Base-by-base conservation (phyloP, 164 flowering plant genomes). In the Litsea cubeba region DNA sequence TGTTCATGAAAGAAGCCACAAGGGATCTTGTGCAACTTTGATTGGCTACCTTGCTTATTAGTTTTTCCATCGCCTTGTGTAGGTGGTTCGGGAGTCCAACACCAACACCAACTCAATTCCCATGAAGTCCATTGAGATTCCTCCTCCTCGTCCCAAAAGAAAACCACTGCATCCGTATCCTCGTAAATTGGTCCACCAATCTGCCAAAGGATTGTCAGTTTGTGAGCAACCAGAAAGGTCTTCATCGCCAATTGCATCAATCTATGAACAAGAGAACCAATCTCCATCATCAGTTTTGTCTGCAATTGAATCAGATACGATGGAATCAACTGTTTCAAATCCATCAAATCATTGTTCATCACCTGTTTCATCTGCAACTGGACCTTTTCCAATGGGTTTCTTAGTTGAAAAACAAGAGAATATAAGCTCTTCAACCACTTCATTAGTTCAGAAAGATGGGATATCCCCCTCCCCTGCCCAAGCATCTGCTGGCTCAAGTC, bases 131-230 rank as follows among this genome's bases (percentile, higher is more conserved):
- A 83, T 90, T 76, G 96, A 90, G 75, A 91, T 93, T 71, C 97
- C 97, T 40, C 97, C 97, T 64, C 97, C 97, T 70, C 83, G 98
- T 18, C 98, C 98, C 1, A 93, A 93, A 73, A 85, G 91, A 75
- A 93, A 91, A 70, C 96, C 96, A 3, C 66, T 81, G 77, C 98
- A 91, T 77, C 96, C 98, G 65, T 93, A 93, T 76, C 98, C 98
- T 12, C 91, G 98, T 5, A 93, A 93, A 82, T 70, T 79, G 22
- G 83, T 76, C 25, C 68, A 79, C 68, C 68, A 80, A 0, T 28
- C 64, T 60, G 77, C 72, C 25, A 80, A 82, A 35, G 85, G 77
- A 65, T 58, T 68, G 11, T 50, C 72, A 1, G 74, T 54, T 62
- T 25, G 73, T 4, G 80, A 81, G 49, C 76, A 73, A 67, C 74